Base-by-base conservation (phyloP, 108 stramenopile species). In the Conticribra guillardii region DNA sequence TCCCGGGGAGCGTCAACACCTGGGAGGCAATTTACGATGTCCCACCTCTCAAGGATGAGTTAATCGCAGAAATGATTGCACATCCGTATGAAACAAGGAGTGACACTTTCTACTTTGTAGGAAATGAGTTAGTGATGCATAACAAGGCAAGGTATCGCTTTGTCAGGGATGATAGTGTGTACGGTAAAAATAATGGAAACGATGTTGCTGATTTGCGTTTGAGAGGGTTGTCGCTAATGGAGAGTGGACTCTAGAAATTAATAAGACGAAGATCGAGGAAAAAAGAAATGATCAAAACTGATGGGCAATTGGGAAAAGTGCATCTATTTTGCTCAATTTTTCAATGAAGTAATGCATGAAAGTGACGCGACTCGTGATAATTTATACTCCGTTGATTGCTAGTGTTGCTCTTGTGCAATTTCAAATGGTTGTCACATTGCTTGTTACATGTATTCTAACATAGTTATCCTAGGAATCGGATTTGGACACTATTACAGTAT, bases 141-240 rank as follows among this genome's bases (percentile, higher is more conserved):
- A 91, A 89, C 77, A 91, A 91, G 60, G 86, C 89, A 5, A 78
- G 57, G 54, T 91, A 88, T 60, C 84, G 86, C 62, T 91, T 89
- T 80, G 44, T 49, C 29, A 8, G 4, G 32, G 53, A 52, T 2
- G 41, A 53, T 30, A 41, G 37, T 41, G 37, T 11, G 8, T 9
- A 65, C 64, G 49, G 49, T 28, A 53, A 31, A 50, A 11, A 41
- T 41, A 11, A 41, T 5, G 5, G 5, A 41, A 5, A 5, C 37
- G 37, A 5, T 9, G 37, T 5, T 41, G 37, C 37, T 9, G 37
- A 41, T 41, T 9, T 41, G 11, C 11, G 11, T 41, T 41, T 41
- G 8, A 9, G 11, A 41, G 5, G 37, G 37, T 11, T 9, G 37
- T 11, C 37, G 8, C 11, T 5, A 5, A 41, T 41, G 5, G 37